Base-by-base conservation (phyloP, 1,284 basidiomycete genomes). In the Leccinum insigne region DNA sequence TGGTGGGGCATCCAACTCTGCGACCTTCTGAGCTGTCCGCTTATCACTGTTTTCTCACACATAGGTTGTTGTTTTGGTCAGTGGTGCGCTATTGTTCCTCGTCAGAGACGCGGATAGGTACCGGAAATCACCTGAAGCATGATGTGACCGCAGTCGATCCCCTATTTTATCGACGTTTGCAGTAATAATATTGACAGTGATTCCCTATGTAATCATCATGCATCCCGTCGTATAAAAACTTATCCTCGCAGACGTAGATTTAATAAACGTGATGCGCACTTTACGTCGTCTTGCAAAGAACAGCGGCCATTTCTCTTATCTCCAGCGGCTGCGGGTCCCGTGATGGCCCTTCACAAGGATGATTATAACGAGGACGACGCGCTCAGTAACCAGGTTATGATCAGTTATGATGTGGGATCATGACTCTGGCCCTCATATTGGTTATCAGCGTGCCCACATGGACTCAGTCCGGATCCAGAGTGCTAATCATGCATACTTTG, bases 71-170 rank as follows among this genome's bases (percentile, higher is more conserved):
- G 63, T 72, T 16, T 18, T 65, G n/a, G 13, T 67, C 14, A 64
- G 71, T 21, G 18, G 63, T 26, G 60, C 11, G 6, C 32, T 68
- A 13, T 29, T 75, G 11, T 67, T 76, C 64, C 65, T 73, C 26
- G n/a, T 76, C 49, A 68, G 68, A 61, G 74, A 74, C 3, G 58
- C 32, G 2, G 72, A 73, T 58, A 58, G 60, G 47, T 70, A 71
- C 59, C 67, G 44, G 47, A 60, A 63, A 13, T 35, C 58, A 18
- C 54, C 3, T 9, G 65, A 69, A 14, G 42, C 38, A 14, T 71
- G 38, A 44, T 52, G 4, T 13, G 38, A 10, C 38, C 32, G n/a
- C n/a, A 44, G n/a, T 47, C 44, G n/a, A 10, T 14, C 10, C n/a
- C 44, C 44, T 18, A 52, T 52, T 21, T 21, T 21, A 2, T 52